Conservation (phyloP, 257 asterid genomes). For the Pogostemon cablin region DNA sequence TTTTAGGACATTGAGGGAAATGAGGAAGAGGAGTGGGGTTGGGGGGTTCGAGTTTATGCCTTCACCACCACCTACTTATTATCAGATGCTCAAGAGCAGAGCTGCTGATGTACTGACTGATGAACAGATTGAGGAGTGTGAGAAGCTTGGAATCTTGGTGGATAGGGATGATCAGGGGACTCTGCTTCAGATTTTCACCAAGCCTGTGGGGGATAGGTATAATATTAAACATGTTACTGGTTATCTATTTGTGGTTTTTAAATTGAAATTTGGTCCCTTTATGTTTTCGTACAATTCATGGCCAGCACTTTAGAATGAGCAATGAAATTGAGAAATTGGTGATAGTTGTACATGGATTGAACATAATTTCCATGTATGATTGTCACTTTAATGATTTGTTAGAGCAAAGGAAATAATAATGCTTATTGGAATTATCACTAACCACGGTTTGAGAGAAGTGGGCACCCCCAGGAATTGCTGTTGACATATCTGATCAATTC, state of each 20-base stretch:
- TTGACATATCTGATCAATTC: neutral
- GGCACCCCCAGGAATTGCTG: neutral
- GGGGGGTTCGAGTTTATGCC: conserved; percentile 99
- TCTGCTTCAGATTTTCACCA: conserved; percentile 93
- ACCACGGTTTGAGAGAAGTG: neutral
- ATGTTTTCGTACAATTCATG: neutral
- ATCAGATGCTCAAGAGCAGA: conserved; percentile 66
- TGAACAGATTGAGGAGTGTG: conserved; percentile 81
- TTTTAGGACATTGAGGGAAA: conserved; percentile 76
- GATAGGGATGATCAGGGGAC: conserved; percentile 98
- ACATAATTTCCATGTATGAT: neutral
- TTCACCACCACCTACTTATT: conserved; percentile 81
- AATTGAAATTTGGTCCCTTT: neutral
- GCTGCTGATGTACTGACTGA: conserved; percentile 75
- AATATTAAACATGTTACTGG: neutral
- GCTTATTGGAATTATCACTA: neutral
- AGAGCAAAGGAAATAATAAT: neutral
- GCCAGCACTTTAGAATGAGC: neutral
- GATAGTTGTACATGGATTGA: neutral
- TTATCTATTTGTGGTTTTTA: conserved; percentile 1
- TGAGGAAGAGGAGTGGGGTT: conserved; percentile 81
- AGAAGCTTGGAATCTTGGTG: conserved; percentile 89
- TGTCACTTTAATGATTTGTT: neutral
- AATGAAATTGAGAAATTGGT: neutral
- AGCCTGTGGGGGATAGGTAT: conserved; percentile 96